Conservation (phyloP, 331 rosid genomes). For the Rhamnella rubrinervis region DNA sequence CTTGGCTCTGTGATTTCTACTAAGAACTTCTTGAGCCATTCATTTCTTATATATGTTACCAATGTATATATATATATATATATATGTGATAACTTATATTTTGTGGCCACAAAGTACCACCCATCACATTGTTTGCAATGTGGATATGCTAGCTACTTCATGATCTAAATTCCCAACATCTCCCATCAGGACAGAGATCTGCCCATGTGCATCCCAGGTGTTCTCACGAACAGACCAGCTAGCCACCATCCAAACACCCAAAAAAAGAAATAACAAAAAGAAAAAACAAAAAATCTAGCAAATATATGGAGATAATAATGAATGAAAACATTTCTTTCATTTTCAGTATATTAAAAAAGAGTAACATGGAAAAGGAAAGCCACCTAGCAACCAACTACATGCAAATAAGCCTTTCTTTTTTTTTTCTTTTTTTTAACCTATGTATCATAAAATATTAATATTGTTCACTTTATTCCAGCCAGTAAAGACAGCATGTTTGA, state of each 20-base stretch:
- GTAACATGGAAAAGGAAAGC: not conserved
- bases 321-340: slow-evolving; percentile 1
- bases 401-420: slow-evolving; percentile 22
- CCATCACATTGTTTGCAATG: not conserved
- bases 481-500: slow-evolving; percentile 10
- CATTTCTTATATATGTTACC: not conserved
- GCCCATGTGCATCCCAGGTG: slow-evolving; percentile 69
- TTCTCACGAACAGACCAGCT: slow-evolving; percentile 43
- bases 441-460: not conserved
- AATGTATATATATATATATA: not conserved
- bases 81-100: not conserved
- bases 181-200: slow-evolving; percentile 35
- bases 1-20: too few species aligned
- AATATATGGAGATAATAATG: not conserved
- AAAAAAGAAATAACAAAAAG: too few species aligned
- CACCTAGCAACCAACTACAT: slow-evolving; percentile 31
- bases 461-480: not conserved
- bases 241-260: slow-evolving; percentile 20
- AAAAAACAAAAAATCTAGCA: not conserved
- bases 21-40: slow-evolving; percentile 1
- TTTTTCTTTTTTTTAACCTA: not conserved
- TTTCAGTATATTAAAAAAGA: slow-evolving; percentile 8
- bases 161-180: slow-evolving; percentile 32
- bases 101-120: not conserved
- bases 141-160: slow-evolving; percentile 1